Evolutionary conservation across 1,284 basidiomycete genomes (phyloP), one percentile per base, ranked within the genome.

Genomic region (Trametes pubescens): DNA sequence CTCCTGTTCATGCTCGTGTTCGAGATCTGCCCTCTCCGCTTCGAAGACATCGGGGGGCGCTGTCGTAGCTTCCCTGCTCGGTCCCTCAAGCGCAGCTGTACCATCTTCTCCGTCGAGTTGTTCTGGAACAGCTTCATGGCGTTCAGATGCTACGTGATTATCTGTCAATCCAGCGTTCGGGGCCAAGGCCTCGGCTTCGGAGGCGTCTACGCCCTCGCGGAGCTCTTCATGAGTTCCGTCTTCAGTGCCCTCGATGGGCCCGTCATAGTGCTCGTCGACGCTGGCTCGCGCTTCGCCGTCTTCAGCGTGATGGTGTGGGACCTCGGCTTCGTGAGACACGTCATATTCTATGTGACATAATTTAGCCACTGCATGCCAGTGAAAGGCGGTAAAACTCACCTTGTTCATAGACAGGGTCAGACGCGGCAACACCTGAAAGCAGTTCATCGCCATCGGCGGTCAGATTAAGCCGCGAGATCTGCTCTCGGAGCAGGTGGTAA

Each of bases 401-500:
- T 47, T 59, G 22, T 35, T 61, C 57, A 26, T 54, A n/a, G 1
- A 26, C 32, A 4, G 35, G 21, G n/a, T 57, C 38, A 3, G 57
- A 40, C 5, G n/a, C 38, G 8, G 32, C 40, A 16, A 46, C 64
- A 16, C 51, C 63, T 35, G 67, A 55, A 46, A 66, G 70, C 0
- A 61, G 13, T 1, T 46, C 69, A 8, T 64, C 70, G 13, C 65
- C 68, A 21, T 73, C 74, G 2, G 62, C 73, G 34, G 74, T 72
- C 7, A 83, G 51, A 48, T 81, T 77, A 8, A 85, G 72, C 38
- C 82, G 81, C 22, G 80, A 75, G 49, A 89, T 78, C 69, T 87
- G 83, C 43, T 86, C 85, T 71, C 88, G 86, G 46, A 92, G 79
- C 51, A 79, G 72, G 62, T 86, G 87, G 73, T 89, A 93, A 43